Evolutionary conservation across 257 asterid species (phyloP).

Genomic region (Solanum bulbocastanum): DNA sequence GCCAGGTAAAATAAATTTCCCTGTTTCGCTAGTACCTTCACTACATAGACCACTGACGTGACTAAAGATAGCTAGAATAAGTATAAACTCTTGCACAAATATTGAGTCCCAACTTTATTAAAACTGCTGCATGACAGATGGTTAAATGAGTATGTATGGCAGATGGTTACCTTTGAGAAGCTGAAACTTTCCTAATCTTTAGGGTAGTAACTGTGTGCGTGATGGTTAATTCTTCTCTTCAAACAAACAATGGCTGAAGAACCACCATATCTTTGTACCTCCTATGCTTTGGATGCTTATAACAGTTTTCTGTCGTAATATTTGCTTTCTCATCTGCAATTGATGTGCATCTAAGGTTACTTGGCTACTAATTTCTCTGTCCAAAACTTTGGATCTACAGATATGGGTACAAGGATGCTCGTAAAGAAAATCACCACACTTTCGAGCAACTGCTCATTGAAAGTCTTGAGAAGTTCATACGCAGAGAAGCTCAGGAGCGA

Average conservation of each 20-base stretch:
- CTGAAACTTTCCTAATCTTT: not conserved
- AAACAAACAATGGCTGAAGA: not conserved
- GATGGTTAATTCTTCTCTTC: not conserved
- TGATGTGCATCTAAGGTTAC: not conserved
- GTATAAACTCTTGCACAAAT: not conserved
- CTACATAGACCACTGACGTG: not conserved
- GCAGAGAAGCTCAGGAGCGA: slow-evolving; percentile 92
- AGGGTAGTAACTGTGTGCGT: not conserved
- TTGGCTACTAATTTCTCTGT: not conserved
- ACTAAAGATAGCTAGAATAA: not conserved
- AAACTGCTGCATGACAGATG: not conserved
- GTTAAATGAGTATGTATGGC: not conserved
- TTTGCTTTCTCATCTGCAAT: not conserved
- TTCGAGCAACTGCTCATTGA: slow-evolving; percentile 94
- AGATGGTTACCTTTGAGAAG: not conserved
- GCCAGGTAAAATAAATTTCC: slow-evolving; percentile 55
- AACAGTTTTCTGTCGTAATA: not conserved
- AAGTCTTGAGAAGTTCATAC: slow-evolving; percentile 84
- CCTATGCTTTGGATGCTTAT: not conserved
- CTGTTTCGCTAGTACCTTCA: not conserved
- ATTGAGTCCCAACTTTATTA: not conserved
- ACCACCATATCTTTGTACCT: not conserved
- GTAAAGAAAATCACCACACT: slow-evolving; percentile 82
- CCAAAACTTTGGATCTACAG: slow-evolving; percentile 27
- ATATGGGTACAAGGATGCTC: slow-evolving; percentile 96